Evolutionary conservation across 2,329 filamentous ascomycete species (phyloP).

Genomic region (Sarocladium brachiariae): DNA sequence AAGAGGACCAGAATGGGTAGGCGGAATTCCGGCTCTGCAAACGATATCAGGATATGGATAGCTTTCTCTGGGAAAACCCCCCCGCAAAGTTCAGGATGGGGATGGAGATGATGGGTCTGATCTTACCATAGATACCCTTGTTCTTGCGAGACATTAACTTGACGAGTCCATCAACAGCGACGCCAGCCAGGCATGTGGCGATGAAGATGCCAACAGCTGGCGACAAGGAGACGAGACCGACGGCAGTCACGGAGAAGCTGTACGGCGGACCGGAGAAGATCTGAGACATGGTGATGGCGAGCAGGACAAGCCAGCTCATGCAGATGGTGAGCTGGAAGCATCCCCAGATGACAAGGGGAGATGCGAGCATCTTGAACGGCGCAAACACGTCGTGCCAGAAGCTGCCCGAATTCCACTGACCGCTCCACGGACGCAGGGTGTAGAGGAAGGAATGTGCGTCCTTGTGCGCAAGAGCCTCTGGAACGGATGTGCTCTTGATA

Average conservation of each 20-base stretch:
- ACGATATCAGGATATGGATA: background rate
- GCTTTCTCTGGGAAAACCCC: no score
- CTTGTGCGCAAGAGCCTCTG: background rate
- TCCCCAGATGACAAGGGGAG: background rate
- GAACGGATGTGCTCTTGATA: constrained; percentile 5
- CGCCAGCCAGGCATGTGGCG: constrained; percentile 24
- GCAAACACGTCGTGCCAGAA: constrained; percentile 1
- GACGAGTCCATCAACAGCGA: constrained; percentile 27
- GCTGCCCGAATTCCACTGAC: background rate
- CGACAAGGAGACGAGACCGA: constrained; percentile 18
- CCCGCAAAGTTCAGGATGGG: no score
- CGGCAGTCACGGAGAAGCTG: constrained; percentile 26
- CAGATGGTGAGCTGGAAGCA: background rate
- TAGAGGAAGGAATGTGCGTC: background rate
- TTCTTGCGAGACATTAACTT: constrained; percentile 26
- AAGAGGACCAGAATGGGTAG: constrained; percentile 28
- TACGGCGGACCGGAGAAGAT: constrained; percentile 30
- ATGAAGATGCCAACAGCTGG: constrained; percentile 17
- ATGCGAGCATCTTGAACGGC: background rate
- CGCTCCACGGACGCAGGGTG: background rate
- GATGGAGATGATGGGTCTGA: no score
- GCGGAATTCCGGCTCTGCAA: constrained; percentile 29
- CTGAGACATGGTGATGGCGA: constrained; percentile 23
- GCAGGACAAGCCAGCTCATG: constrained; percentile 1
- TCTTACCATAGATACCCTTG: constrained; percentile 23